Evolutionary conservation across 352 stramenopile species (phyloP).

Genomic region (Elongisporangium anandrum): DNA sequence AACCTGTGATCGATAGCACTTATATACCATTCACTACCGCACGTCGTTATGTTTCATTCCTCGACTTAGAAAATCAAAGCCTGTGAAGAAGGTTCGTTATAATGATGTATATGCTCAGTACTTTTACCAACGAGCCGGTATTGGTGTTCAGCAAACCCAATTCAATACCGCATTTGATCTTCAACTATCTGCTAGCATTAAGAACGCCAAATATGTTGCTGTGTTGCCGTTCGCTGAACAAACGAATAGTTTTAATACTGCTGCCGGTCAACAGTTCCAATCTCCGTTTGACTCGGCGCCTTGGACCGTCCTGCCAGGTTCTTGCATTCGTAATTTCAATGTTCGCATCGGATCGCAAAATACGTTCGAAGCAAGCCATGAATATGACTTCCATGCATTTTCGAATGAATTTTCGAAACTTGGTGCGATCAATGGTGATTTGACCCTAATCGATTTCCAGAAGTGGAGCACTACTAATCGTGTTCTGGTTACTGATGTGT

Average conservation of each 20-base stretch:
- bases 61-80: slow-evolving; percentile 7
- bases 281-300: slow-evolving; percentile 10
- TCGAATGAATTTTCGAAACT: slow-evolving; percentile 16
- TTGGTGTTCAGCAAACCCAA: neutral
- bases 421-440: slow-evolving; percentile 16
- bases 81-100: slow-evolving; percentile 8
- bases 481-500: slow-evolving; percentile 10
- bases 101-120: slow-evolving; percentile 6
- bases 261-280: slow-evolving; percentile 7
- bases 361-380: slow-evolving; percentile 15
- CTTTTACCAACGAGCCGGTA: slow-evolving; percentile 9
- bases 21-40: slow-evolving; percentile 5
- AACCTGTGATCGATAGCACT: slow-evolving; percentile 4
- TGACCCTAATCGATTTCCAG: slow-evolving; percentile 16
- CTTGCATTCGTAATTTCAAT: slow-evolving; percentile 8
- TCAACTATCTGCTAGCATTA: slow-evolving; percentile 6
- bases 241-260: too few species aligned
- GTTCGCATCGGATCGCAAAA: slow-evolving; percentile 7
- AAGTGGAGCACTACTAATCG: slow-evolving; percentile 14
- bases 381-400: slow-evolving; percentile 17
- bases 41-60: slow-evolving; percentile 7
- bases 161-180: slow-evolving; percentile 5
- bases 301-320: slow-evolving; percentile 8
- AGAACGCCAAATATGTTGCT: slow-evolving; percentile 7
- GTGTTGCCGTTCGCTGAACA: too few species aligned